Evolutionary conservation across 2,329 filamentous ascomycete genomes (phyloP), one percentile per base, ranked within the genome.

Genomic region (Didymella pomorum): DNA sequence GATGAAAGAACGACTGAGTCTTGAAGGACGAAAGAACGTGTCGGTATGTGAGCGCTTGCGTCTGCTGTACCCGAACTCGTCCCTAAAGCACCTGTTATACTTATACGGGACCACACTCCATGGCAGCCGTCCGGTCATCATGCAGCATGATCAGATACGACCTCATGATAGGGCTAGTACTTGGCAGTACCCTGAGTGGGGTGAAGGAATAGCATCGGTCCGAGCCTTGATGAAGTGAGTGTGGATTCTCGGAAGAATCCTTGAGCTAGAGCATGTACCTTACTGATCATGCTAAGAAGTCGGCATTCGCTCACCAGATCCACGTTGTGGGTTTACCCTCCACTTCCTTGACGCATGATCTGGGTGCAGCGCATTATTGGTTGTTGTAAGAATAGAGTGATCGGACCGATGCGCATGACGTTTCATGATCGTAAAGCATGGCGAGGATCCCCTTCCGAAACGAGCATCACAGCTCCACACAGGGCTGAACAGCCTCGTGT

Each of bases 151-250:
- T 20, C 21, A 8, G 11, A 37, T 31, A 29, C 26, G 10, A 43
- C 21, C 12, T 21, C 25, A 18, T 39, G 46, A 55, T 48, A 33
- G 25, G 9, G 21, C 25, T 8, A 31, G 5, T 14, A 39, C 52
- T 57, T 60, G 58, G 53, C 58, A 57, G 52, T 49, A 53, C 58
- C 53, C 43, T 25, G 46, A 18, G 48, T 60, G 52, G 53, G n/a
- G 52, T 53, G 48, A 42, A 45, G 20, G 31, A 43, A 21, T 18
- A 10, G 7, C 26, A 57, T 57, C 58, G 58, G 58, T 42, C 58
- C 58, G 53, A 49, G 20, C 39, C 2, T 41, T 52, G 28, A 53
- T 49, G 28, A 28, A 52, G 25, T 4, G 6, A 5, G 20, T 10
- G 31, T 2, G 25, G 8, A 12, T 18, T 28, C 18, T 18, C n/a